Conservation (phyloP, 345 rosid genomes). For the Boechera retrofracta region DNA sequence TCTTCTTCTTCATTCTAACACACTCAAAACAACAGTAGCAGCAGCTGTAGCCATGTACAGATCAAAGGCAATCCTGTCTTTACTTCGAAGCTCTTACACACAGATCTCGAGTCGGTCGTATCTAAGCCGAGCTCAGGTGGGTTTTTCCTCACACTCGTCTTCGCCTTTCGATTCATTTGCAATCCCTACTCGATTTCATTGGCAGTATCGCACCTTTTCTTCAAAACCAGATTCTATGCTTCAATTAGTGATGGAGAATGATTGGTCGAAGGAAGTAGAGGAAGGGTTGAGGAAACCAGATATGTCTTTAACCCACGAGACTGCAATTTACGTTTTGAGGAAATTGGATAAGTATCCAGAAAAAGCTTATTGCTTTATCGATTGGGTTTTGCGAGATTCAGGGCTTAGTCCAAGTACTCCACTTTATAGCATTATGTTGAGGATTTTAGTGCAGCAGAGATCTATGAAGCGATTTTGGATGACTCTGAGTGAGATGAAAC, state of each 20-base stretch:
- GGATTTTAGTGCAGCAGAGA: conserved; percentile 56
- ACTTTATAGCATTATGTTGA: conserved; percentile 67
- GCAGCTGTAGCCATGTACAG: conserved; percentile 60
- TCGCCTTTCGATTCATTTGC: conserved; percentile 34
- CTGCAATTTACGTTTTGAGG: conserved; percentile 66
- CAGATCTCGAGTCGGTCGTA: conserved; percentile 45
- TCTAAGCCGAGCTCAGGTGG: conserved; percentile 55
- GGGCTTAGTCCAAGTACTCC: conserved; percentile 69
- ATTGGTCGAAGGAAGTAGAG: conserved; percentile 64
- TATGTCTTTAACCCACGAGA: conserved; percentile 58
- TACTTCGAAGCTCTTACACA: conserved; percentile 51
- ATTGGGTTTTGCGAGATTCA: conserved; percentile 63
- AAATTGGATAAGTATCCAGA: conserved; percentile 60
- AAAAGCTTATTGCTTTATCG: conserved; percentile 66
- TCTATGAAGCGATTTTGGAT: conserved; percentile 74
- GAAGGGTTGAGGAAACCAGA: conserved; percentile 47
- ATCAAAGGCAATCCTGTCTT: conserved; percentile 52
- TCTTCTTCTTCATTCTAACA: background rate
- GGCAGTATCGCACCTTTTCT: conserved; percentile 48
- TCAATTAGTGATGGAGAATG: conserved; percentile 50
- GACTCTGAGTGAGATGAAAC: conserved; percentile 65
- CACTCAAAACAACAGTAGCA: background rate
- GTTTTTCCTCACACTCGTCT: conserved; percentile 40
- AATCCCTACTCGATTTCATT: conserved; percentile 18
- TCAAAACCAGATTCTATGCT: conserved; percentile 55